Evolutionary conservation across 768 basidiomycete genomes (phyloP).

Genomic region (Leccinum ochraceum): DNA sequence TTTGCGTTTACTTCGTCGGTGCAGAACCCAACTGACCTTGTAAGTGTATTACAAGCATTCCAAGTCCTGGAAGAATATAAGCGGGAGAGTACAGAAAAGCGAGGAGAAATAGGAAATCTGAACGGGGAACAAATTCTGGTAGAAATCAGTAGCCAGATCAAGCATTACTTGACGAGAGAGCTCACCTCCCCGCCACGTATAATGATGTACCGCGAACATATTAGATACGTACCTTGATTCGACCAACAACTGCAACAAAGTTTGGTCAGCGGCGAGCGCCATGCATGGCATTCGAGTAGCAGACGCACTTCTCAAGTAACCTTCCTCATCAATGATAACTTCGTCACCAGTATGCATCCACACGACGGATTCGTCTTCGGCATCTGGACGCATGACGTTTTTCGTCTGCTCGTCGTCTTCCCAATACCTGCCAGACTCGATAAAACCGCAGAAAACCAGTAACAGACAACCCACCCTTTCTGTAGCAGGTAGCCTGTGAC

Average conservation of each 20-base stretch:
- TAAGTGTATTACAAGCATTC: no score
- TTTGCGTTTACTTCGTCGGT: no score
- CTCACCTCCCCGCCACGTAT: conserved; percentile 82
- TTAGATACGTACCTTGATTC: conserved; percentile 58
- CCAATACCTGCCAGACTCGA: conserved; percentile 62
- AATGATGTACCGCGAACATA: conserved; percentile 45
- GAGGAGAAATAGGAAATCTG: conserved; percentile 49
- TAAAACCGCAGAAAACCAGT: neutral
- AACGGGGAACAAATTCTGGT: conserved; percentile 80
- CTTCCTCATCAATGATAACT: conserved; percentile 78
- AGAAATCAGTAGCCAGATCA: neutral
- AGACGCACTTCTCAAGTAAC: conserved; percentile 69
- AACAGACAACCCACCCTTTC: conserved; percentile 54
- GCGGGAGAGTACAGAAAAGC: no score
- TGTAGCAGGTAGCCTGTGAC: conserved; percentile 78
- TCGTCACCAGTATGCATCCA: conserved; percentile 91
- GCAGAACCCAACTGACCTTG: no score
- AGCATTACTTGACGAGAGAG: neutral
- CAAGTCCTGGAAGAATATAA: no score
- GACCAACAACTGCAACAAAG: conserved; percentile 60
- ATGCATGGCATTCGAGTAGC: neutral
- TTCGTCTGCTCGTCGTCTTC: conserved; percentile 66
- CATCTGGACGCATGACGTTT: conserved; percentile 52
- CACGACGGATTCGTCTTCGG: conserved; percentile 51
- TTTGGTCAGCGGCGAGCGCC: neutral